Conservation (phyloP, 352 stramenopile species). For the Phytophthora pinifolia region DNA sequence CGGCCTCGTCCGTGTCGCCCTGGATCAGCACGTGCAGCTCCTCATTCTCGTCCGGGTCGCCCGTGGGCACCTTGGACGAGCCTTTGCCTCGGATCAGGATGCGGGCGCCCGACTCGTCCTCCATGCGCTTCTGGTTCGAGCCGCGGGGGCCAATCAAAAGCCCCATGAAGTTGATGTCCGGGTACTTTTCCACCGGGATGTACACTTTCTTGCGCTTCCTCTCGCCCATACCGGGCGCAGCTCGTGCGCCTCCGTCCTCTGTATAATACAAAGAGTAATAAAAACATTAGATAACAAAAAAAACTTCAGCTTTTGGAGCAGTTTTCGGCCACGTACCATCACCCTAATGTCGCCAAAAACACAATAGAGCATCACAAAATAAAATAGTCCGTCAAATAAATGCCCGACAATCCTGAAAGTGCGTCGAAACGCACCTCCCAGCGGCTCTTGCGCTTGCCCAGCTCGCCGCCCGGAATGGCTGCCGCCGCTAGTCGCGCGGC, state of each 20-base stretch:
- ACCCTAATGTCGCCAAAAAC: conserved; percentile 23
- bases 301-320: conserved; percentile 13
- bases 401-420: conserved; percentile 8
- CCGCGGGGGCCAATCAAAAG: conserved; percentile 90
- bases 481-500: conserved; percentile 71
- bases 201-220: conserved; percentile 93
- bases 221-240: conserved; percentile 38
- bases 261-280: conserved; percentile 2
- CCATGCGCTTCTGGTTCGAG: conserved; percentile 92
- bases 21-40: conserved; percentile 91
- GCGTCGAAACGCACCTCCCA: conserved; percentile 64
- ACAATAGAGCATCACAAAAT: conserved; percentile 5
- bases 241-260: conserved; percentile 42
- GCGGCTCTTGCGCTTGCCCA: conserved; percentile 85
- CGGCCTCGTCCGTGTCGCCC: conserved; percentile 88
- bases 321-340: conserved; percentile 40
- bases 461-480: conserved; percentile 63
- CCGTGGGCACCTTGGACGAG: conserved; percentile 81
- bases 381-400: conserved; percentile 13
- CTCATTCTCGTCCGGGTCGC: conserved; percentile 84
- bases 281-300: conserved; percentile 8
- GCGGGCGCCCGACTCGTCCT: conserved; percentile 88
- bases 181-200: conserved; percentile 91
- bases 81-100: conserved; percentile 92
- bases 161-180: conserved; percentile 94